Evolutionary conservation across 2,329 filamentous ascomycete genomes (phyloP).

Genomic region (Penicillium sp.): DNA sequence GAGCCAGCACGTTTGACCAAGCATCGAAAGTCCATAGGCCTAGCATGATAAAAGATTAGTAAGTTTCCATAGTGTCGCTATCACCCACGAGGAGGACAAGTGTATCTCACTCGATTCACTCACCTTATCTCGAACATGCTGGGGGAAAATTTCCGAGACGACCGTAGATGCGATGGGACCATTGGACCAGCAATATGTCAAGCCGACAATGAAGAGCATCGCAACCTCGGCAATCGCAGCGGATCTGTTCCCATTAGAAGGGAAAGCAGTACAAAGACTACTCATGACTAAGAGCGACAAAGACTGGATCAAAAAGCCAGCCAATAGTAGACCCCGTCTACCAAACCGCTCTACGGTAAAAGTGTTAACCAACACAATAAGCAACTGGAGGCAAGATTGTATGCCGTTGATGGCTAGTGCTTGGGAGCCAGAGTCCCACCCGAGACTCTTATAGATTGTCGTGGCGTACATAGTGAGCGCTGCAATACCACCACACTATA

Average conservation of each 20-base stretch:
- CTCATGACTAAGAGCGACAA: constrained; percentile 39
- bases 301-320: constrained; percentile 40
- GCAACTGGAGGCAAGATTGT: constrained; percentile 39
- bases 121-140: constrained; percentile 42
- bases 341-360: constrained; percentile 42
- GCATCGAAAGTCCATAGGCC: constrained; percentile 16
- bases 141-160: constrained; percentile 43
- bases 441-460: constrained; percentile 41
- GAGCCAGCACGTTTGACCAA: constrained; percentile 41
- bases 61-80: too few relatives aligned
- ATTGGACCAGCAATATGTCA: constrained; percentile 46
- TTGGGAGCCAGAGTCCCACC: constrained; percentile 38
- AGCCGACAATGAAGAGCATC: constrained; percentile 46
- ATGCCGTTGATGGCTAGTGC: constrained; percentile 42
- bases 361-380: constrained; percentile 43
- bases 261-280: constrained; percentile 40
- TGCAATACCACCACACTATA: constrained; percentile 29
- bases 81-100: too few relatives aligned
- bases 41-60: not conserved
- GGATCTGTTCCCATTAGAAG: constrained; percentile 32
- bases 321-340: constrained; percentile 34
- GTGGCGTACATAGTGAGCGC: constrained; percentile 42
- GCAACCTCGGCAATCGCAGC: constrained; percentile 43
- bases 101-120: not conserved
- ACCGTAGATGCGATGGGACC: constrained; percentile 41